These are phyloP conservation scores for Schwanniomyces yamadae DNA, from an alignment of 805 yeast genomes.

Conservation along the genomic window DNA sequence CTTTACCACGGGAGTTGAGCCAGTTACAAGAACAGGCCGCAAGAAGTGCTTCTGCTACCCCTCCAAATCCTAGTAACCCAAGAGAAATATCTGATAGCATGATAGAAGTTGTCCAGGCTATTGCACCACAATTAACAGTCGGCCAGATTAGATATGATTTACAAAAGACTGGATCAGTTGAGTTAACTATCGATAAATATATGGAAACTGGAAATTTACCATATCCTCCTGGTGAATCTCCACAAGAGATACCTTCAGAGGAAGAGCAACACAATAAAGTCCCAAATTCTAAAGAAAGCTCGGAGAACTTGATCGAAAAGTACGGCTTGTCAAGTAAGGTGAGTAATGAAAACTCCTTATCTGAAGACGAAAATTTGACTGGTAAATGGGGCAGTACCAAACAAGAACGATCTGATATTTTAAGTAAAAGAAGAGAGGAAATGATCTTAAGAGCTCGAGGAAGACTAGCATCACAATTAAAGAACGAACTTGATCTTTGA, in stretches of 20 bases:
- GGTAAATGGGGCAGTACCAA: slow-evolving; percentile 35
- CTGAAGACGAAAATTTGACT: slow-evolving; percentile 4
- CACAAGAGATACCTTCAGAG: slow-evolving; percentile 10
- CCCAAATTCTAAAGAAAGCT: slow-evolving; percentile 14
- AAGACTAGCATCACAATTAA: slow-evolving; percentile 46
- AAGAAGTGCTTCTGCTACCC: slow-evolving; percentile 10
- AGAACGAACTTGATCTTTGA: slow-evolving; percentile 20
- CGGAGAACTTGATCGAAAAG: slow-evolving; percentile 36
- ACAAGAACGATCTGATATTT: slow-evolving; percentile 17
- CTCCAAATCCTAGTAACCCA: slow-evolving; percentile 17
- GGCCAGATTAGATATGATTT: slow-evolving; percentile 76
- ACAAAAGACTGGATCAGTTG: slow-evolving; percentile 75
- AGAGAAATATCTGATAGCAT: slow-evolving; percentile 63
- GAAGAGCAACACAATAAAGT: slow-evolving; percentile 4
- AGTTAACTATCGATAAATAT: slow-evolving; percentile 71
- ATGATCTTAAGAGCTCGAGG: slow-evolving; percentile 43
- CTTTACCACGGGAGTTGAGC: slow-evolving; percentile 14
- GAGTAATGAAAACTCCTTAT: slow-evolving; percentile 14
- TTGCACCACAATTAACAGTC: slow-evolving; percentile 70
- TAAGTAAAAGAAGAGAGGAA: slow-evolving; percentile 33
- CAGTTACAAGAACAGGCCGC: neutral
- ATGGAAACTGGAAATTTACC: slow-evolving; percentile 63
- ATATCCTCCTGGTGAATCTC: slow-evolving; percentile 44
- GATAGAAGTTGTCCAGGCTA: slow-evolving; percentile 81
- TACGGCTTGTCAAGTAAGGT: slow-evolving; percentile 37